A percentile compares a stretch with the other conserved stretches of the same genome.
Conservation (phyloP, 78 protist genomes). For the Mantamonas sphyraenae region DNA sequence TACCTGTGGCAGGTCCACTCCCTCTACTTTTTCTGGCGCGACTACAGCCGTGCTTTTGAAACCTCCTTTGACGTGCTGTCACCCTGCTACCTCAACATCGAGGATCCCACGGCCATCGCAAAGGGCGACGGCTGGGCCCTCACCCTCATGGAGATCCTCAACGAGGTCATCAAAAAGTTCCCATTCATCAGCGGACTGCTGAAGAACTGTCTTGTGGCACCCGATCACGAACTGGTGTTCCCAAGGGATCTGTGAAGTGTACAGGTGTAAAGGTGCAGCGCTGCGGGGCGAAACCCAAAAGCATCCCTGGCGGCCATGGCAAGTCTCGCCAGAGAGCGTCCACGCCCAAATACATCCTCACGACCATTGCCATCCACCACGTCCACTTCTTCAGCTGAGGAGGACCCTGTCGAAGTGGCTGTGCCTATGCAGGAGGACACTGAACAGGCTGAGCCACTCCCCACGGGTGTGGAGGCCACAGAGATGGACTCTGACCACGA, state of each 20-base stretch:
- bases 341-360: too few species aligned
- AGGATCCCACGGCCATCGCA: background rate
- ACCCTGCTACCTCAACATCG: background rate
- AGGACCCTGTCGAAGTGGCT: too few species aligned
- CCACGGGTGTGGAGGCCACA: too few species aligned
- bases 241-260: background rate
- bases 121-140: background rate
- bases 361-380: too few species aligned
- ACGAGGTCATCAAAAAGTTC: background rate
- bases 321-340: too few species aligned
- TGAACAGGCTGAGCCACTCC: too few species aligned
- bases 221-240: background rate
- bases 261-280: too few species aligned
- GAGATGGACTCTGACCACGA: too few species aligned
- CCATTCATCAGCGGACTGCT: background rate
- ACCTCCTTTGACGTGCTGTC: background rate
- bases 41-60: background rate
- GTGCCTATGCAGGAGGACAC: too few species aligned
- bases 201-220: background rate
- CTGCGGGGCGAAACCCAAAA: too few species aligned
- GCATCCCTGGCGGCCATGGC: too few species aligned
- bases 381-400: too few species aligned
- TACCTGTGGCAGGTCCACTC: conserved; percentile 1
- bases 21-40: background rate
- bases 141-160: background rate